Base-by-base conservation (phyloP, 352 stramenopile genomes). In the Phytopythium kandeliae region DNA sequence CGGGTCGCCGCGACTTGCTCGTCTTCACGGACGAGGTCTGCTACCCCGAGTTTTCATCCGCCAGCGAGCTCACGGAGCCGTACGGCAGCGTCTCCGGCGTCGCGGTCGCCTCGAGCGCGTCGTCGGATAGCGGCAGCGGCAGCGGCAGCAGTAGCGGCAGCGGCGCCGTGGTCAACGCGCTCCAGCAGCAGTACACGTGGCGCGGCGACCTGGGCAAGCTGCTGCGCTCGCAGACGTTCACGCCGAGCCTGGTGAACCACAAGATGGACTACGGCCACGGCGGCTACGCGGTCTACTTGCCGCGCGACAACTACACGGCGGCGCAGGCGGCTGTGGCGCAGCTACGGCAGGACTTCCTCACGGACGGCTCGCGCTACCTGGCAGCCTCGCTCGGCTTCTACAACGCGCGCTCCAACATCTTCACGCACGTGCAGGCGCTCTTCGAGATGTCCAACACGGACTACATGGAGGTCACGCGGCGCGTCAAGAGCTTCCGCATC, bases 401-500 rank as follows among this genome's bases (percentile, higher is more conserved):
- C 66, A 92, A 92, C 47, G 66, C 74, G 41, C 76, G 62, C n/a
- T 86, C 75, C 33, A 74, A 80, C 34, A 78, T 92, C n/a, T 92
- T 92, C 53, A 86, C 75, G 3, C 66, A 80, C 37, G 60, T 92
- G 4, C 74, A 89, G 28, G 75, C 63, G 17, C 61, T 92, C 0
- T 86, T 89, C 36, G 80, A 92, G 52, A 78, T 89, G 63, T 86
- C 71, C 25, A 76, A 85, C 48, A 89, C 80, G 10, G 78, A 89
- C 36, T 86, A 89, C 58, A 87, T 89, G 67, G 69, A 87, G 51
- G 78, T 75, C 13, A 86, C 78, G 12, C 57, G 66, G 5, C 70
- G 80, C 8, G 65, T 92, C 43, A 79, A 85, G 51, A 89, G 71
- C 51, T 89, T 92, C 60, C 78, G 73, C 13, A 80, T 92, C 54